Evolutionary conservation across 768 basidiomycete genomes (phyloP), one percentile per base, ranked within the genome.

Genomic region (Russula ochroleuca): DNA sequence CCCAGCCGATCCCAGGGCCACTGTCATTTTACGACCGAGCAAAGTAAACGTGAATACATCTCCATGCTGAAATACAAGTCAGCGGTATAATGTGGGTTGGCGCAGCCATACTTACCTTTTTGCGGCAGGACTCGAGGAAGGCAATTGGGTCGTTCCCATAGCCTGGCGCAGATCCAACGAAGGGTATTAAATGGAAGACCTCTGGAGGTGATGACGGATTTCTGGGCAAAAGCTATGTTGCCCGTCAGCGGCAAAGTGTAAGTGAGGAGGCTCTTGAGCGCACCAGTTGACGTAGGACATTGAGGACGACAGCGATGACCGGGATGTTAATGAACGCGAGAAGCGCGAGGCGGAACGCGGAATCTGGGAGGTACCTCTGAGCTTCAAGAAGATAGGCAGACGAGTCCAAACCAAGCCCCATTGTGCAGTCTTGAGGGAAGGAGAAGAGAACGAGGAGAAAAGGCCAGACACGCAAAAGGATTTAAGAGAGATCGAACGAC

Each of bases 31-130:
- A 65, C 93, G 85, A 45, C 97, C 97, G 59, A 98, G 76, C 9
- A 99, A 77, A 47, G 94, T 79, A 76, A 97, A 98, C 1, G 95
- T 95, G 79, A 98, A 99, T n/a, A 98, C 86, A 65, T 97, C 83
- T 61, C 97, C 97, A 70, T 98, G 88, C 97, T 99, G 63, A 8
- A 28, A 55, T 19, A 54, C 61, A 48, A 28, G 49, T 65, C 31
- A 63, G 41, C 35, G 14, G 33, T 14, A 7, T 1, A n/a, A 10
- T 8, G 3, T n/a, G 10, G 28, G 6, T 19, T 17, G 49, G 23
- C 25, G 62, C 11, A n/a, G 43, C 6, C 47, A 49, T 38, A 65
- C 78, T 11, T 57, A 89, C 93, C 84, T 91, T 92, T 70, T 88
- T 84, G 67, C 83, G 83, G 71, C 87, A 90, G 43, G 81, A 76